A percentile compares a stretch with the other conserved stretches of the same genome.
phyloP scores from a whole-genome alignment of 1,139 yeast genomes.

The Taiozyma sp. region DNA sequence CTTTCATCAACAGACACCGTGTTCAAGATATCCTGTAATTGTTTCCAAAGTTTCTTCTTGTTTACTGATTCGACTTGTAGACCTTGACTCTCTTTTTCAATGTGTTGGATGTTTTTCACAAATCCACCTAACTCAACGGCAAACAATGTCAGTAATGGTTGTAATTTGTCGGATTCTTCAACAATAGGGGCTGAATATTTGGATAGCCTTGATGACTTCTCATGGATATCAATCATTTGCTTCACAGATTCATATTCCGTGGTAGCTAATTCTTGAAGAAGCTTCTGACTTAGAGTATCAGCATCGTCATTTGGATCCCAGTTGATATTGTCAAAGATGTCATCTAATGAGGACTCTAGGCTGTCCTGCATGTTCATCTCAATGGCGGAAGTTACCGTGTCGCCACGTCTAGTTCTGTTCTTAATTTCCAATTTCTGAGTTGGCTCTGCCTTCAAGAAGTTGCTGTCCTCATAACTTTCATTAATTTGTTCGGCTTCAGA shows the following conservation, averaged over 20 bases:
- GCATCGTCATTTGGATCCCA: conserved; percentile 71
- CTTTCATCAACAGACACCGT: conserved; percentile 63
- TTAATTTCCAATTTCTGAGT: conserved; percentile 9
- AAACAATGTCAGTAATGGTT: conserved; percentile 48
- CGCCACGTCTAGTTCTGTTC: conserved; percentile 11
- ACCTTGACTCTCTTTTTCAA: conserved; percentile 78
- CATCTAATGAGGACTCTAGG: conserved; percentile 33
- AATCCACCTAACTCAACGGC: conserved; percentile 57
- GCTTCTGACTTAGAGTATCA: conserved; percentile 47
- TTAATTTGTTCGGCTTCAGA: conserved; percentile 20
- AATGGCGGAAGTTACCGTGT: conserved; percentile 19
- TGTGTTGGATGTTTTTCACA: conserved; percentile 61
- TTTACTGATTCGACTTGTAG: conserved; percentile 81
- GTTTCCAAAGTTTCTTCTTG: conserved; percentile 67
- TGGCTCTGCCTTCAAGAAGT: neutral
- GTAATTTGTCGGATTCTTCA: conserved; percentile 61
- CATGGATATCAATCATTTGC: conserved; percentile 36
- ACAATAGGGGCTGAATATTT: conserved; percentile 40
- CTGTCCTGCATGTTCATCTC: conserved; percentile 12
- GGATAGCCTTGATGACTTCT: conserved; percentile 37
- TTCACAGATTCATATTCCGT: conserved; percentile 47
- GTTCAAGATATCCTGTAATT: conserved; percentile 60
- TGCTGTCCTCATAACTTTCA: conserved; percentile 3
- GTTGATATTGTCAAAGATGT: conserved; percentile 66
- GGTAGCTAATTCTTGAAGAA: conserved; percentile 47